Evolutionary conservation across 2,329 filamentous ascomycete genomes (phyloP).

Genomic region (Aspergillus jensenii): DNA sequence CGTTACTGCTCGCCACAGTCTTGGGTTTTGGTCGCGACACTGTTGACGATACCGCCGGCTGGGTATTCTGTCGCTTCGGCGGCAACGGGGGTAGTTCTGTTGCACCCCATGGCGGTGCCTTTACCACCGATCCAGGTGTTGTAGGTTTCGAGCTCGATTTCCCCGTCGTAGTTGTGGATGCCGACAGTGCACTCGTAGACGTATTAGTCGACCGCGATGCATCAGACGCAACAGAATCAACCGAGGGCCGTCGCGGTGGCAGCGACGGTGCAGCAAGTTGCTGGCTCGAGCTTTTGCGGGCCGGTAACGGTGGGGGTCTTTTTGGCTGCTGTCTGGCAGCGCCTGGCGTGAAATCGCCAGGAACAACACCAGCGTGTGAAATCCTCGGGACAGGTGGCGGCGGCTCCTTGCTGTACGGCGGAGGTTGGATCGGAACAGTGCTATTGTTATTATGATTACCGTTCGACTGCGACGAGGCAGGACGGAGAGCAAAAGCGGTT

Average conservation of each 20-base stretch:
- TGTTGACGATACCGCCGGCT: constrained; percentile 16
- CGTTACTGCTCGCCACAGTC: constrained; percentile 13
- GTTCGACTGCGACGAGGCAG: constrained; percentile 21
- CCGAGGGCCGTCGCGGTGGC: constrained; percentile 49
- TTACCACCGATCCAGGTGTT: constrained; percentile 35
- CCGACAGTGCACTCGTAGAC: constrained; percentile 24
- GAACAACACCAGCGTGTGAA: constrained; percentile 21
- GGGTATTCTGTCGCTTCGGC: constrained; percentile 43
- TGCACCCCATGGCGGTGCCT: constrained; percentile 59
- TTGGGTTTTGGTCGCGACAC: constrained; percentile 24
- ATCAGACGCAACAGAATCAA: constrained; percentile 55
- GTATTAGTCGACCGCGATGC: constrained; percentile 48
- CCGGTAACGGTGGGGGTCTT: constrained; percentile 47
- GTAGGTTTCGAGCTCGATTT: constrained; percentile 36
- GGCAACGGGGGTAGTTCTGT: constrained; percentile 56
- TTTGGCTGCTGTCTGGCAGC: constrained; percentile 27
- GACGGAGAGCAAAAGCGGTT: constrained; percentile 24
- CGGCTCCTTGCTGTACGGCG: neutral
- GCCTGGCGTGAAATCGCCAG: constrained; percentile 19
- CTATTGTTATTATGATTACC: neutral
- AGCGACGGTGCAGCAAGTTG: constrained; percentile 43
- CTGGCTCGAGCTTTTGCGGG: constrained; percentile 41
- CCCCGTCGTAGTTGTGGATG: constrained; percentile 24
- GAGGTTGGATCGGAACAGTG: neutral
- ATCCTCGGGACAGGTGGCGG: neutral